Conservation (phyloP, 2,329 filamentous ascomycete species). For the Fusarium sp. region DNA sequence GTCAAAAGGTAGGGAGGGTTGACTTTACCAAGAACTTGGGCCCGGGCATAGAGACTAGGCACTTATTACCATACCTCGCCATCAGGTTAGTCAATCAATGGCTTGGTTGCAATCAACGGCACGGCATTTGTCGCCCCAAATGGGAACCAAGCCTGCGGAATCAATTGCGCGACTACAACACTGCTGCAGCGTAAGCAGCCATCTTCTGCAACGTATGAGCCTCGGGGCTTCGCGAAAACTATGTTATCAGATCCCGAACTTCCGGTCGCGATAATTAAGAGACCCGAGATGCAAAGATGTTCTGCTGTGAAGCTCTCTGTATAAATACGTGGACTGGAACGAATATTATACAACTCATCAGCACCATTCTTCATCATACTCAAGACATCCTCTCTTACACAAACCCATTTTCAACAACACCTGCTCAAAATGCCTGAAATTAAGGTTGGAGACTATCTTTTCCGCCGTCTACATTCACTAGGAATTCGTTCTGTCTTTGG, state of each 20-base stretch:
- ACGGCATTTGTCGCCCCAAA: not conserved
- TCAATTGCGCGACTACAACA: not conserved
- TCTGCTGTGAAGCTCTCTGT: not conserved
- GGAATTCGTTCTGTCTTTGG: slow-evolving; percentile 8
- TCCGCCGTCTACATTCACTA: slow-evolving; percentile 6
- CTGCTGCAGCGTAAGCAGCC: not conserved
- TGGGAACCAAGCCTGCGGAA: not conserved
- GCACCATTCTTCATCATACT: not conserved
- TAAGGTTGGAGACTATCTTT: slow-evolving; percentile 16
- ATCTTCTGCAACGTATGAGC: not conserved
- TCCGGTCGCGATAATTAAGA: not conserved
- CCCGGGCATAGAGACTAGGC: not conserved
- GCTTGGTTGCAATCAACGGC: not conserved
- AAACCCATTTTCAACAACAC: not conserved
- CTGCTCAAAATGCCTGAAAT: not conserved
- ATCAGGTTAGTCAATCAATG: not conserved
- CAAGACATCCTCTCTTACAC: not conserved
- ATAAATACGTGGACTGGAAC: not conserved
- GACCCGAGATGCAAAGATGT: not conserved
- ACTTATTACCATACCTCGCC: not conserved
- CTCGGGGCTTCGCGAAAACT: not conserved
- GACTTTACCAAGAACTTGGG: not conserved
- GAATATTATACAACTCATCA: not conserved
- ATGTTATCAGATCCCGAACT: not conserved
- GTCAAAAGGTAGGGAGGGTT: not conserved